phyloP scores from a whole-genome alignment of 495 filamentous ascomycete species.

The Cercophora newfieldiana region DNA sequence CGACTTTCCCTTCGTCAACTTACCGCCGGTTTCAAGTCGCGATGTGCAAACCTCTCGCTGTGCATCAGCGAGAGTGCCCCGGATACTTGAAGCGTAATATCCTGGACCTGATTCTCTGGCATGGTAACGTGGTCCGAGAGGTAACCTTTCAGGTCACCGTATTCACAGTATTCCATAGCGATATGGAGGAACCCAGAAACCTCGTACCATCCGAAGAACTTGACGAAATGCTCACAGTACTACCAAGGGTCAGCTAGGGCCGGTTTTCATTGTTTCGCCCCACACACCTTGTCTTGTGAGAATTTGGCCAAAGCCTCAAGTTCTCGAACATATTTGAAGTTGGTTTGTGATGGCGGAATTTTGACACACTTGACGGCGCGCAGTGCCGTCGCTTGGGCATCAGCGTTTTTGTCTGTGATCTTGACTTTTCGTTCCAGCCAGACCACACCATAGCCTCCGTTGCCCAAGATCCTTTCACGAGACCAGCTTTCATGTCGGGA shows the following conservation, averaged over 20 bases:
- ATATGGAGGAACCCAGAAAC: slow-evolving; percentile 32
- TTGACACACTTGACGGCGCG: too few species aligned
- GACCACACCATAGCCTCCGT: too few species aligned
- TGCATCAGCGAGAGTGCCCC: slow-evolving; percentile 51
- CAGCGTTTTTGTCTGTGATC: too few species aligned
- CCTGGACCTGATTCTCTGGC: slow-evolving; percentile 39
- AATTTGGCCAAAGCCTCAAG: slow-evolving; percentile 47
- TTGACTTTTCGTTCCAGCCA: too few species aligned
- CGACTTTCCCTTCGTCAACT: neutral
- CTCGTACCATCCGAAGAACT: slow-evolving; percentile 45
- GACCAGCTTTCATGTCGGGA: slow-evolving; percentile 31
- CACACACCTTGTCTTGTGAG: slow-evolving; percentile 28
- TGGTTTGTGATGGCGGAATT: slow-evolving; percentile 16
- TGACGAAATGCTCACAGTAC: slow-evolving; percentile 31
- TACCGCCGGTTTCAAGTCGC: slow-evolving; percentile 53
- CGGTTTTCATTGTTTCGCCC: too few species aligned
- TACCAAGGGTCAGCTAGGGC: neutral
- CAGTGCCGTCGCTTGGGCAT: too few species aligned
- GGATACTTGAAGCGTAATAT: slow-evolving; percentile 44
- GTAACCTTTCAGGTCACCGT: slow-evolving; percentile 37
- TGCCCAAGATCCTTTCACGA: slow-evolving; percentile 28
- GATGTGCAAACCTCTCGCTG: slow-evolving; percentile 46
- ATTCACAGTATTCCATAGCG: slow-evolving; percentile 45
- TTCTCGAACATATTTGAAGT: slow-evolving; percentile 31
- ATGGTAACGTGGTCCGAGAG: slow-evolving; percentile 21